A percentile compares a stretch with the other conserved stretches of the same genome.
These are phyloP conservation scores for Luvunga scandens DNA, from an alignment of 345 rosid species.

Conservation along the genomic window DNA sequence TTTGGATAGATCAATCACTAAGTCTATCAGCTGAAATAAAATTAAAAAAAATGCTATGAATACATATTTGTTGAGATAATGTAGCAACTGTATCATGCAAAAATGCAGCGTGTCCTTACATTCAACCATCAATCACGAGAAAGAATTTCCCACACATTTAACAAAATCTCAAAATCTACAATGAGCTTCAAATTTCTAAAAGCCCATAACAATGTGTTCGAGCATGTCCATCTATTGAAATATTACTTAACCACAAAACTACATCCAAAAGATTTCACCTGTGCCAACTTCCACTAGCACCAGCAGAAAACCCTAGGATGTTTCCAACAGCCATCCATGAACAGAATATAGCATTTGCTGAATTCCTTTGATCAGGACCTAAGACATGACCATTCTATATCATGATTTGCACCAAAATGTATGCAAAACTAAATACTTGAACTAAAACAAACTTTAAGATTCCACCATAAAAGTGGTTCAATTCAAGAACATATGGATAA, in stretches of 20 bases:
- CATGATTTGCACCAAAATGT: constrained; percentile 4
- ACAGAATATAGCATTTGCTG: constrained; percentile 92
- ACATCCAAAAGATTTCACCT: constrained; percentile 46
- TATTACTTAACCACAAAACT: constrained; percentile 1
- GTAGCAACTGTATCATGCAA: constrained; percentile 5
- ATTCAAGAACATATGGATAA: background rate
- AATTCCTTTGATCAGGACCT: constrained; percentile 95
- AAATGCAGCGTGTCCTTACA: background rate
- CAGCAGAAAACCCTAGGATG: constrained; percentile 94
- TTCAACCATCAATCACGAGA: background rate
- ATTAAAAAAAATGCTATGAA: background rate
- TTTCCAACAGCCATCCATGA: constrained; percentile 99
- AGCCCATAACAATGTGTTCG: background rate
- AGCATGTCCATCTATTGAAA: background rate
- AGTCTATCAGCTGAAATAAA: background rate
- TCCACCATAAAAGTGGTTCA: background rate
- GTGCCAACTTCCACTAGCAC: constrained; percentile 91
- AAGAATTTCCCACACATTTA: background rate
- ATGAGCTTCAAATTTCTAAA: background rate
- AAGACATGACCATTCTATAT: constrained; percentile 15
- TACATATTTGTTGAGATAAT: background rate
- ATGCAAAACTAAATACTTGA: background rate
- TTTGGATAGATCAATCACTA: constrained; percentile 18
- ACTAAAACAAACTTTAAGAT: background rate
- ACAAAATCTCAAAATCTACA: background rate